Evolutionary conservation across 192 early-diverging fungal species (phyloP), one percentile per base, ranked within the genome.

Genomic region (Umbelopsis sp.): DNA sequence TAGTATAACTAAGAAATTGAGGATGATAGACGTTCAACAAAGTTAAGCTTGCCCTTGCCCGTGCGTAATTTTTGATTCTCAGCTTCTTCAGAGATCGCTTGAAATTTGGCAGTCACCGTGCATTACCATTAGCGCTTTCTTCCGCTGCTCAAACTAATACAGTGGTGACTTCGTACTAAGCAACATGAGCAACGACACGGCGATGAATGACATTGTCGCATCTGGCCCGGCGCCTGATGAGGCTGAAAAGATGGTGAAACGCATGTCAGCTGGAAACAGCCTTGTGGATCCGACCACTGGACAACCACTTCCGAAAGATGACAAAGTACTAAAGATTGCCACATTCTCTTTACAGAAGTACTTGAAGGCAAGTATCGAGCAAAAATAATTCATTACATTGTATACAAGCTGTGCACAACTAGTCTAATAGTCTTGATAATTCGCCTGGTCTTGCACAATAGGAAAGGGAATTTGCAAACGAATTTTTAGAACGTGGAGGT

Each of bases 401-500:
- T 6, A 30, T 41, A 41, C 6, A 41, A 4, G 37, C 5, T 6
- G 5, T 4, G 37, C 44, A 47, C 27, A 15, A 20, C 2, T 66
- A 22, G 11, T 15, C 33, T 55, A 21, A 49, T 8, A 4, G 27
- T 53, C 23, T 33, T 20, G 15, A 5, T 41, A 23, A 11, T 44
- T 41, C n/a, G 21, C 52, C 12, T 27, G 2, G 23, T 46, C 27
- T 53, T 45, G 10, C 33, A 41, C 10, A 41, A 4, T 58, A 89
- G 89, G 90, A 91, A 75, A 72, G 78, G 1, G 87, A 91, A 50
- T 91, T 91, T 77, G 84, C 81, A 1, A 77, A 84, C 41, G 89
- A 87, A 67, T 91, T 91, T 55, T 75, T 90, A 46, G 68, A 75
- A 33, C 58, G 80, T 37, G 85, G 80, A 15, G 90, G 90, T 12